Evolutionary conservation across 192 early-diverging fungal genomes (phyloP).

Genomic region (Podila horticola): DNA sequence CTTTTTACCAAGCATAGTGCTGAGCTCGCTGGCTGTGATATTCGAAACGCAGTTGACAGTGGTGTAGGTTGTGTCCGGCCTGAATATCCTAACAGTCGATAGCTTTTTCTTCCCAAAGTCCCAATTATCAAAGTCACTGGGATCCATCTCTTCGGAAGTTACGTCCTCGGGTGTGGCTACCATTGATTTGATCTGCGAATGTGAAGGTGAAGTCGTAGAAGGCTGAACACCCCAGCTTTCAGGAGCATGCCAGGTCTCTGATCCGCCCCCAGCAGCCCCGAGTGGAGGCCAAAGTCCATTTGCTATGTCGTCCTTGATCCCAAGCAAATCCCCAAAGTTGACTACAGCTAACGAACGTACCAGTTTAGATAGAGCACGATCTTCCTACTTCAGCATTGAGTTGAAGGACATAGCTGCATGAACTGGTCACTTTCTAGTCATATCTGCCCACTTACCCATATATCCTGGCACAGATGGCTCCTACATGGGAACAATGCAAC

Average conservation of each 20-base stretch:
- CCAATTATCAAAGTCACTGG: slow-evolving; percentile 32
- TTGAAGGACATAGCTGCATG: background rate
- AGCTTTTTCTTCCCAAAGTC: slow-evolving; percentile 34
- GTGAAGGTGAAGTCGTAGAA: background rate
- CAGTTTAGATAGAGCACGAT: no score
- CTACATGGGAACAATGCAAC: no score
- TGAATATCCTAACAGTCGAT: slow-evolving; percentile 68
- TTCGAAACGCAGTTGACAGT: slow-evolving; percentile 70
- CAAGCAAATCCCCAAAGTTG: slow-evolving; percentile 31
- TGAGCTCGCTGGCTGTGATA: slow-evolving; percentile 79
- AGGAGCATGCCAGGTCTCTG: slow-evolving; percentile 43
- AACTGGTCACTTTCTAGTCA: no score
- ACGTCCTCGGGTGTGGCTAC: slow-evolving; percentile 15
- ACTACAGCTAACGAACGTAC: background rate
- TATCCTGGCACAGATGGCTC: no score
- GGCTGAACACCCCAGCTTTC: slow-evolving; percentile 48
- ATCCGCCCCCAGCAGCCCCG: slow-evolving; percentile 9
- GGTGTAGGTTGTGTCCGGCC: background rate
- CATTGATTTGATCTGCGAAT: slow-evolving; percentile 13
- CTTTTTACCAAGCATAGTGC: slow-evolving; percentile 82
- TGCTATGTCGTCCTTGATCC: slow-evolving; percentile 24
- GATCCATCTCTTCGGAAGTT: slow-evolving; percentile 30
- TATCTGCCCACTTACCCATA: no score
- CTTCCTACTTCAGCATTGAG: no score
- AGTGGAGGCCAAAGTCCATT: slow-evolving; percentile 12